Percentiles rank a stretch among this genome's conserved stretches.
Evolutionary conservation across 352 stramenopile genomes (phyloP).

Genomic region (Globisporangium rhizosaccharum): DNA sequence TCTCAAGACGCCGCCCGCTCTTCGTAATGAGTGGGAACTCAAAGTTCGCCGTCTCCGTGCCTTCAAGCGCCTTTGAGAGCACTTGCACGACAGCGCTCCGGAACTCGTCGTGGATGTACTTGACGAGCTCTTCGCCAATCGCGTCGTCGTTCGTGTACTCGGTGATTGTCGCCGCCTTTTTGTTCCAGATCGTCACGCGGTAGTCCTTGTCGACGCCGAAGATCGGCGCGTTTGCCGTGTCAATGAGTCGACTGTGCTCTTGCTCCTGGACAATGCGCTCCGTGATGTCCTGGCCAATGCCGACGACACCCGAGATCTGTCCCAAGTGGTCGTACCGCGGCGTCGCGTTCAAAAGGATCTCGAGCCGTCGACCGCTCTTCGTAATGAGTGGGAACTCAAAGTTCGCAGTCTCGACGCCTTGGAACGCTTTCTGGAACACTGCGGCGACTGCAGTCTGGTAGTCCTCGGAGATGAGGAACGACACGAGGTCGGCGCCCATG

Average conservation of each 20-base stretch:
- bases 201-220: slow-evolving; percentile 80
- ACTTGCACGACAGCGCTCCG: slow-evolving; percentile 59
- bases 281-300: slow-evolving; percentile 82
- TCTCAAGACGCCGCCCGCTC: slow-evolving; percentile 57
- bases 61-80: slow-evolving; percentile 56
- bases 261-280: slow-evolving; percentile 75
- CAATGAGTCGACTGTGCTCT: slow-evolving; percentile 75
- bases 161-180: slow-evolving; percentile 85
- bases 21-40: slow-evolving; percentile 83
- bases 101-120: slow-evolving; percentile 65
- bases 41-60: slow-evolving; percentile 75
- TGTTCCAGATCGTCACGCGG: slow-evolving; percentile 90
- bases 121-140: slow-evolving; percentile 70
- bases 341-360: slow-evolving; percentile 76
- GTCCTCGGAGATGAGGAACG: slow-evolving; percentile 70
- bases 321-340: slow-evolving; percentile 59
- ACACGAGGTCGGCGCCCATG: slow-evolving; percentile 75
- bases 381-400: slow-evolving; percentile 83
- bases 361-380: slow-evolving; percentile 64
- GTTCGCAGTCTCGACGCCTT: slow-evolving; percentile 65
- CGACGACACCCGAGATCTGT: slow-evolving; percentile 64
- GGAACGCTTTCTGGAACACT: slow-evolving; percentile 66
- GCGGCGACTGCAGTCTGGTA: slow-evolving; percentile 54
- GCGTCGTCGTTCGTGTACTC: slow-evolving; percentile 86
- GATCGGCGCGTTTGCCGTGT: slow-evolving; percentile 81